Evolutionary conservation across 1,284 basidiomycete genomes (phyloP).

Genomic region (Austropuccinia psidii): DNA sequence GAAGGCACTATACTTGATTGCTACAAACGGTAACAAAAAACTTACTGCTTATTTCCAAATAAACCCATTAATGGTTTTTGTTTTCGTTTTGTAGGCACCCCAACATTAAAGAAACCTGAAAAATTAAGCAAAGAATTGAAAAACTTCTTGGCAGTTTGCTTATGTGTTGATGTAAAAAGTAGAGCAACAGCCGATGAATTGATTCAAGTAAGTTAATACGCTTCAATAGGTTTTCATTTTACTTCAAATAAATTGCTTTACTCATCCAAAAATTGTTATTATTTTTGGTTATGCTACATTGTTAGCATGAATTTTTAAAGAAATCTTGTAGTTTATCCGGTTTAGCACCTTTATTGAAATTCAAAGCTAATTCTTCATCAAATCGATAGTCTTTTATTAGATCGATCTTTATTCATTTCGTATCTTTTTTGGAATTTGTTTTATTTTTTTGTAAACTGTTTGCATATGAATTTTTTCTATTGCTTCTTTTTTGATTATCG

Average conservation of each 20-base stretch:
- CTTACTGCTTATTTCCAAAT: too few species aligned
- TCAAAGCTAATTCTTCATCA: constrained; percentile 45
- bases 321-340: constrained; percentile 74
- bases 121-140: constrained; percentile 84
- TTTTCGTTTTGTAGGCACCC: constrained; percentile 55
- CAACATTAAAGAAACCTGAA: constrained; percentile 93
- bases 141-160: constrained; percentile 87
- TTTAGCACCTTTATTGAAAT: constrained; percentile 72
- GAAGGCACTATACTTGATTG: constrained; percentile 93
- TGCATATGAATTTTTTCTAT: neutral
- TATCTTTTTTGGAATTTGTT: too few species aligned
- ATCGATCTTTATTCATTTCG: neutral
- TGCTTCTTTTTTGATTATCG: neutral
- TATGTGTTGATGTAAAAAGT: constrained; percentile 94
- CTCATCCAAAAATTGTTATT: neutral
- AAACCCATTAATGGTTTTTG: too few species aligned
- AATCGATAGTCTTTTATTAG: neutral
- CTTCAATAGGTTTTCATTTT: constrained; percentile 9
- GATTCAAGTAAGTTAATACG: constrained; percentile 60
- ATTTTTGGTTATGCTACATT: neutral
- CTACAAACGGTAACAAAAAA: constrained; percentile 63
- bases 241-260: neutral
- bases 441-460: too few species aligned
- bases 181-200: constrained; percentile 87
- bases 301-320: constrained; percentile 79